Conservation (phyloP, 208 protist genomes). For the Trypanosoma avium region DNA sequence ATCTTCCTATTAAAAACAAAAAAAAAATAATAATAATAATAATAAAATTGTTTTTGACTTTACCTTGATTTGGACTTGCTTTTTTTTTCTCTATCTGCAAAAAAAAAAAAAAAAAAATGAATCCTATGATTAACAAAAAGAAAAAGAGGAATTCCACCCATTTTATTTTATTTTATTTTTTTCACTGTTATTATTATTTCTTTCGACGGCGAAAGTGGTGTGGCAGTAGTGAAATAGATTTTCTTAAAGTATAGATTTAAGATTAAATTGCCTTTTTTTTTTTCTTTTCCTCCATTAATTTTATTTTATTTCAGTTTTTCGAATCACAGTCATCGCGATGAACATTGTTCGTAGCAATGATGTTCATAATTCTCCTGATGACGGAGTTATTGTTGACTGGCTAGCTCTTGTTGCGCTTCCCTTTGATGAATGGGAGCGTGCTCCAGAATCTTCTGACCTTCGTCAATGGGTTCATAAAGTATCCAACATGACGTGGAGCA, state of each 20-base stretch:
- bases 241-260: too few relatives aligned
- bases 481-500: conserved; percentile 47
- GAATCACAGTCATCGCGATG: conserved; percentile 5
- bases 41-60: too few relatives aligned
- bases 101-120: too few relatives aligned
- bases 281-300: conserved; percentile 15
- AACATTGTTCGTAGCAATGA: not conserved
- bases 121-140: too few relatives aligned
- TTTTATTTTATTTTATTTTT: conserved; percentile 6
- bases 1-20: too few relatives aligned
- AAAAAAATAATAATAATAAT: too few relatives aligned
- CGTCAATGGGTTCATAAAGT: conserved; percentile 61
- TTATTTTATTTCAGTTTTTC: conserved; percentile 7
- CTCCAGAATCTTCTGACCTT: conserved; percentile 50
- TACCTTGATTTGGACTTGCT: too few relatives aligned
- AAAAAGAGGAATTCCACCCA: not conserved
- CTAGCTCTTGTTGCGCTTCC: conserved; percentile 38
- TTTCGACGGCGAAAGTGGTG: too few relatives aligned
- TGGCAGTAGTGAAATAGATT: too few relatives aligned
- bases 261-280: conserved; percentile 8
- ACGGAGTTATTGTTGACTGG: conserved; percentile 21
- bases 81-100: too few relatives aligned
- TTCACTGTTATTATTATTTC: conserved; percentile 8
- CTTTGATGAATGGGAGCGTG: conserved; percentile 62
- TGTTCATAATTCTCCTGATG: not conserved